Evolutionary conservation across 495 filamentous ascomycete genomes (phyloP), one percentile per base, ranked within the genome.

Genomic region (Xylaria bambusicola): DNA sequence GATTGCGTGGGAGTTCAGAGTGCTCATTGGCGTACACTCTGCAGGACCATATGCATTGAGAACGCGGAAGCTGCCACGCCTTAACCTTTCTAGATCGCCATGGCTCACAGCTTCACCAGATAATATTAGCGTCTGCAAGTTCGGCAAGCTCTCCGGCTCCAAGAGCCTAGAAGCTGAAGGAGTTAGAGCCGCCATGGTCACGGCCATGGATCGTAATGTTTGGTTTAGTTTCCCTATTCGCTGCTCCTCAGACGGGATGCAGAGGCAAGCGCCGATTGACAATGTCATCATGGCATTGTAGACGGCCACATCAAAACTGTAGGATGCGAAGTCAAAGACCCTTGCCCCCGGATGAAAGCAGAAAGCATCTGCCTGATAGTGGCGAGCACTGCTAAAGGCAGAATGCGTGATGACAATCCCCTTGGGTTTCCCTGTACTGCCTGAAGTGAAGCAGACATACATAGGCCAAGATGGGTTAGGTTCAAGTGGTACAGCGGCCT

Each of bases 261-360:
- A 89, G 2, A 86, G 75, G 52, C 79, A 84, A 13, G 80, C 85
- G 21, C 86, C 86, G 17, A 75, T 52, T 13, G 44, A 12, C 21
- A 46, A 24, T 58, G 82, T 80, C 21, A 81, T 84, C 18, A 88
- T 69, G 1, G 80, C 77, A 17, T 80, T 77, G 23, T 83, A 70
- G 3, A 83, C 80, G 17, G 86, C 83, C n/a, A 80, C 60, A 12
- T 86, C 69, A 29, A 58, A 84, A 87, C 56, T 88, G 82, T 18
- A 85, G 67, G 2, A 79, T 72, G 66, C 6, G 80, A 68, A 18
- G 17, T 23, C 12, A 24, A 46, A 46, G 44, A 46, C 44, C 23
- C 44, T 26, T 4, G 44, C 44, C 3, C 24, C 5, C 9, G 44
- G 21, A 46, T 46, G 44, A 15, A 46, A 46, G 1, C 44, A 12